Conservation (phyloP, 2,329 filamentous ascomycete genomes). For the Aspergillus floridensis region DNA sequence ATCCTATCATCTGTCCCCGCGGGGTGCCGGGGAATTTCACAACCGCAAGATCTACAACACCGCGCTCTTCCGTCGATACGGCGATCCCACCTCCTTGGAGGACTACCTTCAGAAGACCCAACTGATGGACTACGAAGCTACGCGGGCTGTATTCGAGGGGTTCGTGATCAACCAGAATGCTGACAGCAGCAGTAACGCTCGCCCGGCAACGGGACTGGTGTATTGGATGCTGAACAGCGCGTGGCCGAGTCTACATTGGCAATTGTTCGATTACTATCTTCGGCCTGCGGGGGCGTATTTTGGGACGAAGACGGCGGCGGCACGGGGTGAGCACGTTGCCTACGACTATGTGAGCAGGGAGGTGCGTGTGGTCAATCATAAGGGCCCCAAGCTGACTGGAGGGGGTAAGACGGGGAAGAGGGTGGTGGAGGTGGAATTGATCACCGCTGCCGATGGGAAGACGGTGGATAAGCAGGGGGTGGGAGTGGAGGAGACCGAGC, state of each 20-base stretch:
- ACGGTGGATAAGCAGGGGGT: constrained; percentile 36
- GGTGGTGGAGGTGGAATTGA: constrained; percentile 49
- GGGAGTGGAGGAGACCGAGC: constrained; percentile 34
- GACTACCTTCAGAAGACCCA: constrained; percentile 62
- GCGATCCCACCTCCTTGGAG: constrained; percentile 50
- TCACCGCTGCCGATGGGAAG: constrained; percentile 49
- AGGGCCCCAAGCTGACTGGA: constrained; percentile 26
- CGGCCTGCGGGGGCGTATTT: constrained; percentile 59
- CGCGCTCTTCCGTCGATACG: constrained; percentile 54
- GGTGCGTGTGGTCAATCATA: constrained; percentile 55
- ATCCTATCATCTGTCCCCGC: constrained; percentile 59
- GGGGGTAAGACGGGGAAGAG: constrained; percentile 38
- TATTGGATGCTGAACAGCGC: constrained; percentile 69
- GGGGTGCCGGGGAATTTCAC: constrained; percentile 54
- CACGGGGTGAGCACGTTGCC: constrained; percentile 52
- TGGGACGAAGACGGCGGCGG: constrained; percentile 53
- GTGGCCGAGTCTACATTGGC: constrained; percentile 66
- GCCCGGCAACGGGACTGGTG: constrained; percentile 59
- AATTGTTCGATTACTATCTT: constrained; percentile 63
- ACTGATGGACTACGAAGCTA: constrained; percentile 64
- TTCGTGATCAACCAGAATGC: constrained; percentile 52
- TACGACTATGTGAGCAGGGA: constrained; percentile 52
- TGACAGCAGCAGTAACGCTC: constrained; percentile 21
- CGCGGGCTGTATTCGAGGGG: constrained; percentile 58
- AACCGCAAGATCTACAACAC: constrained; percentile 58